Evolutionary conservation across 2,329 filamentous ascomycete species (phyloP), one percentile per base, ranked within the genome.

Genomic region (Stagonosporopsis vannaccii): DNA sequence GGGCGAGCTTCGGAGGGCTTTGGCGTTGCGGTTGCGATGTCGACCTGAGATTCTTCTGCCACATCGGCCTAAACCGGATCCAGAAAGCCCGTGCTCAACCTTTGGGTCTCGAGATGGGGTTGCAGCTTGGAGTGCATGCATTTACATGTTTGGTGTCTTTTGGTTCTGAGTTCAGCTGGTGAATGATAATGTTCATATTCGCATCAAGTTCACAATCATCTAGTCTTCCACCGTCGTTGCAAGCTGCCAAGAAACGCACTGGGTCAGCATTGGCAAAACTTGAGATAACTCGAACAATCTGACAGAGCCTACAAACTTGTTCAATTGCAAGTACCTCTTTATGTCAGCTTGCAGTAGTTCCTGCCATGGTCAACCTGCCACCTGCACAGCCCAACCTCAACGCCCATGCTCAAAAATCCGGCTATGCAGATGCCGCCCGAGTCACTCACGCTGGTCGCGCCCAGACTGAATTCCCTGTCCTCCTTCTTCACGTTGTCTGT

Each of bases 371-470:
- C 76, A 22, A 96, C 90, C 77, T 98, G 93, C 84, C 90, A 96
- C 43, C 84, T 82, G 75, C 95, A 99, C 22, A 98, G 77, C 74
- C 85, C 84, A 1, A 90, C 87, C 78, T 98, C 94, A 75, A 97
- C 82, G 2, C 80, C 82, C 83, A 97, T 94, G 36, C 92, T 88
- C 9, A 97, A 67, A 44, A 98, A 87, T 0, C 92, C 91, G 0
- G 94, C 94, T 12, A 96, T 83, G 70, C 91, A 97, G 30, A 98
- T 96, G 0, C 95, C 94, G 0, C 81, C 93, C 36, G 91, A 95
- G 74, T 98, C 95, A 71, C 92, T 96, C 36, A 97, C 94, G 23
- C 90, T 96, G 2, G 92, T 95, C 0, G 93, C 94, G 0, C 91
- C 88, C 1, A 99, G 79, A 57, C 91, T 96, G 71, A 98, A 98